Conservation (phyloP, 179 eudicot genomes). For the Corrigiola litoralis region DNA sequence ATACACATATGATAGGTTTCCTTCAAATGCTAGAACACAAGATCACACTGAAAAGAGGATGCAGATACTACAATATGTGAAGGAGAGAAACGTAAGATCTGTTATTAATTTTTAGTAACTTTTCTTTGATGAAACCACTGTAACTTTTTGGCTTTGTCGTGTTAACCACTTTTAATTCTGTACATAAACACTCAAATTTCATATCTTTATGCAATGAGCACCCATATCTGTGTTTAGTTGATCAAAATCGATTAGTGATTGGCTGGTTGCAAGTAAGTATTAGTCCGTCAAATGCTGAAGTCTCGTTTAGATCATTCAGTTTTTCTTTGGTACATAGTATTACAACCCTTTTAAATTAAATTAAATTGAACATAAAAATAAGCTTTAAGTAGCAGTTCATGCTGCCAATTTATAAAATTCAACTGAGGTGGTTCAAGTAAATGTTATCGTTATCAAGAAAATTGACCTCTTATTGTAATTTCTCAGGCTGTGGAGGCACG, state of each 20-base stretch:
- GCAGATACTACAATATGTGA: constrained; percentile 42
- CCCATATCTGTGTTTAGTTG: background rate
- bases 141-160: background rate
- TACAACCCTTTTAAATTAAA: too few species aligned
- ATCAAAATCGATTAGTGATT: too few species aligned
- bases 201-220: background rate
- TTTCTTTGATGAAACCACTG: background rate
- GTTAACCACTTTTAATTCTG: background rate
- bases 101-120: background rate
- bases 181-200: background rate
- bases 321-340: too few species aligned
- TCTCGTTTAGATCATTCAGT: too few species aligned
- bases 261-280: too few species aligned
- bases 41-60: constrained; percentile 75
- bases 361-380: too few species aligned
- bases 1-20: constrained; percentile 72
- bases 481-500: constrained; percentile 76
- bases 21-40: constrained; percentile 65
- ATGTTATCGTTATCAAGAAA: too few species aligned
- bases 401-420: background rate
- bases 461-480: background rate
- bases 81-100: constrained; percentile 24
- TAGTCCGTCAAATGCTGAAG: too few species aligned
- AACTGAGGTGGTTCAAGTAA: background rate
- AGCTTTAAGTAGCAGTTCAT: too few species aligned